phyloP scores from a whole-genome alignment of 2,329 filamentous ascomycete genomes.

The Chaetomium olivaceum region DNA sequence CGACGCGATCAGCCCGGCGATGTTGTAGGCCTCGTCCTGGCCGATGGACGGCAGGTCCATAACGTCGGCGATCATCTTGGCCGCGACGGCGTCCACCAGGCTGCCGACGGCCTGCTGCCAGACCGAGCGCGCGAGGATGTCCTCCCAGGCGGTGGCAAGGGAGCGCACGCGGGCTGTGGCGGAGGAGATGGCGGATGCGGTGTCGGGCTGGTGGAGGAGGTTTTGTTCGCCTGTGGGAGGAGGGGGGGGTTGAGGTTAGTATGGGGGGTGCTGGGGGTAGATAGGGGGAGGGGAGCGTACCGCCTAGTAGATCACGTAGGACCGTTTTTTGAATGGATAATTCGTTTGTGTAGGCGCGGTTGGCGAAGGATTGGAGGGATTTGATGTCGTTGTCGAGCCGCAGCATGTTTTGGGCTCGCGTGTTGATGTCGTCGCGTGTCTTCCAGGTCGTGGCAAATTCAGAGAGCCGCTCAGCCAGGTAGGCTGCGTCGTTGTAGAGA shows the following conservation, averaged over 20 bases:
- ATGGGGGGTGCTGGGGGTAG: background rate
- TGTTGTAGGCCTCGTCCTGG: slow-evolving; percentile 64
- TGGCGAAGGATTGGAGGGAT: slow-evolving; percentile 60
- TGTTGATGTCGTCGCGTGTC: slow-evolving; percentile 51
- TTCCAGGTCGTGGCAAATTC: slow-evolving; percentile 55
- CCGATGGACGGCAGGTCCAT: slow-evolving; percentile 62
- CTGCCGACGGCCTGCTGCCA: slow-evolving; percentile 65
- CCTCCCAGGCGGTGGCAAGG: slow-evolving; percentile 58
- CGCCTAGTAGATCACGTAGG: slow-evolving; percentile 61
- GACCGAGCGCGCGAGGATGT: slow-evolving; percentile 59
- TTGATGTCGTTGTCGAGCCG: slow-evolving; percentile 62
- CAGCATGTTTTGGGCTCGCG: slow-evolving; percentile 55
- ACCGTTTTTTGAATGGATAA: slow-evolving; percentile 62
- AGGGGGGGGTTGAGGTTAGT: background rate
- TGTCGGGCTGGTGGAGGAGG: slow-evolving; percentile 58
- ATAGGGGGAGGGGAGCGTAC: slow-evolving; percentile 33
- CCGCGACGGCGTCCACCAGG: slow-evolving; percentile 58
- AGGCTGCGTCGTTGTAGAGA: slow-evolving; percentile 67
- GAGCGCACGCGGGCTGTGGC: slow-evolving; percentile 55
- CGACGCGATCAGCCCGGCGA: slow-evolving; percentile 58
- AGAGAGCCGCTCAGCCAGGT: slow-evolving; percentile 59
- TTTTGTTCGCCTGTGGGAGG: slow-evolving; percentile 52
- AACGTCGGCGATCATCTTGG: slow-evolving; percentile 62
- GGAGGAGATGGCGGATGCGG: slow-evolving; percentile 53
- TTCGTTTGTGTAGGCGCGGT: slow-evolving; percentile 62